Evolutionary conservation across 208 protist species (phyloP).

Genomic region (Leishmania guyanensis): DNA sequence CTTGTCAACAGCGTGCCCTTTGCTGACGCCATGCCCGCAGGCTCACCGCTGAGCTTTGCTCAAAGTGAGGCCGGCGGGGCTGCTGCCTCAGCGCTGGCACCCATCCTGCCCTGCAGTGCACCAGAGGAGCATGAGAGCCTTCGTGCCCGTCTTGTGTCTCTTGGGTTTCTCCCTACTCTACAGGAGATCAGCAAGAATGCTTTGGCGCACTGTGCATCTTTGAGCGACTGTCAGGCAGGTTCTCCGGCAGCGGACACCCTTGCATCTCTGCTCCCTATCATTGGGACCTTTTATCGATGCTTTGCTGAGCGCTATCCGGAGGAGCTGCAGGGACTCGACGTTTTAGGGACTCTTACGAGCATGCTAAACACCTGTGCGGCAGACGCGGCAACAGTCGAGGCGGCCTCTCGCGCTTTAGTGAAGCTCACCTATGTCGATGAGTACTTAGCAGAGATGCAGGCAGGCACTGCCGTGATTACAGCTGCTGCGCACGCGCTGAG

Average conservation of each 20-base stretch:
- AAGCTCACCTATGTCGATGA: constrained; percentile 69
- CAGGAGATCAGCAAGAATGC: constrained; percentile 33
- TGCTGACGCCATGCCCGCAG: neutral
- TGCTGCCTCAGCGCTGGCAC: neutral
- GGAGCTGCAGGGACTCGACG: constrained; percentile 13
- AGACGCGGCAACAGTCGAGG: constrained; percentile 49
- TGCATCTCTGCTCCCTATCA: constrained; percentile 4
- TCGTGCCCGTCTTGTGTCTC: constrained; percentile 35
- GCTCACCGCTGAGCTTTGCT: constrained; percentile 17
- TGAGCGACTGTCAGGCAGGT: neutral
- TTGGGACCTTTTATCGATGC: constrained; percentile 16
- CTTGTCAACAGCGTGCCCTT: neutral
- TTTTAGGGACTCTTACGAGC: constrained; percentile 37
- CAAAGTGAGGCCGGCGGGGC: neutral
- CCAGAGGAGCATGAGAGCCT: constrained; percentile 22
- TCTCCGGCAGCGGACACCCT: neutral
- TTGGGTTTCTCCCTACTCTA: constrained; percentile 36
- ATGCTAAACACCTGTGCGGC: constrained; percentile 38
- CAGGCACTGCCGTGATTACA: constrained; percentile 30
- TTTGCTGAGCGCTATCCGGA: constrained; percentile 19
- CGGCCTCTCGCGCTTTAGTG: constrained; percentile 59
- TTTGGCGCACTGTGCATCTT: neutral
- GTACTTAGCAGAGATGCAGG: constrained; percentile 41
- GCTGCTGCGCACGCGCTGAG: constrained; percentile 42
- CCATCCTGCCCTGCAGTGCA: neutral